These are phyloP conservation scores for Xylaria digitata DNA, from an alignment of 2,329 filamentous ascomycete species.

Conservation along the genomic window DNA sequence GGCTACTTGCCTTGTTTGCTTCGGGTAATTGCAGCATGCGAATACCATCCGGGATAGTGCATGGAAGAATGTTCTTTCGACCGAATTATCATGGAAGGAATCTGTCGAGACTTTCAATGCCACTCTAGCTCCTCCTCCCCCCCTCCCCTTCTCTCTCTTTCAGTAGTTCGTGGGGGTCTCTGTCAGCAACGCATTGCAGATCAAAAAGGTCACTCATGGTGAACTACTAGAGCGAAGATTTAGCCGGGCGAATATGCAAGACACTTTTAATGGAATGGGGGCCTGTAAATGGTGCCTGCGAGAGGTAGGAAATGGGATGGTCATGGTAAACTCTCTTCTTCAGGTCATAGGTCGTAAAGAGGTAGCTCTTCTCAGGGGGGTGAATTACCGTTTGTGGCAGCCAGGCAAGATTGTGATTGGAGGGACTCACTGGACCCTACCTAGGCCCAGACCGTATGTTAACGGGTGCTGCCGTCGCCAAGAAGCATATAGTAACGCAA, in stretches of 20 bases:
- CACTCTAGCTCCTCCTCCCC: not conserved
- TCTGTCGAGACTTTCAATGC: not conserved
- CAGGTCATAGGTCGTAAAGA: not conserved
- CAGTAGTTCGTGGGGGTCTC: too few species aligned
- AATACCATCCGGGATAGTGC: constrained; percentile 20
- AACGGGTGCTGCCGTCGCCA: not conserved
- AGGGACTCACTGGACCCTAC: too few species aligned
- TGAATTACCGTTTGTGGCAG: constrained; percentile 34
- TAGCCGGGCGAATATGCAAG: not conserved
- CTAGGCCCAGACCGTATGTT: too few species aligned
- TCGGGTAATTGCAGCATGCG: constrained; percentile 40
- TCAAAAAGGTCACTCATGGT: not conserved
- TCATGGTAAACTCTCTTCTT: not conserved
- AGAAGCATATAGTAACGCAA: not conserved
- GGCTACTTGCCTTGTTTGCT: constrained; percentile 43
- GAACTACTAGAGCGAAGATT: not conserved
- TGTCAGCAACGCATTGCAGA: not conserved
- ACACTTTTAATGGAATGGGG: too few species aligned
- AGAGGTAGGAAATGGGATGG: not conserved
- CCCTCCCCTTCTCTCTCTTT: not conserved
- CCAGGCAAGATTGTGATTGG: constrained; percentile 25
- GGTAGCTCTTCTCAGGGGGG: not conserved
- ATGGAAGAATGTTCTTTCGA: constrained; percentile 2
- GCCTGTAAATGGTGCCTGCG: not conserved
- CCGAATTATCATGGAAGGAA: constrained; percentile 1